phyloP scores from a whole-genome alignment of 139 green algal genomes.

The Chara braunii region DNA sequence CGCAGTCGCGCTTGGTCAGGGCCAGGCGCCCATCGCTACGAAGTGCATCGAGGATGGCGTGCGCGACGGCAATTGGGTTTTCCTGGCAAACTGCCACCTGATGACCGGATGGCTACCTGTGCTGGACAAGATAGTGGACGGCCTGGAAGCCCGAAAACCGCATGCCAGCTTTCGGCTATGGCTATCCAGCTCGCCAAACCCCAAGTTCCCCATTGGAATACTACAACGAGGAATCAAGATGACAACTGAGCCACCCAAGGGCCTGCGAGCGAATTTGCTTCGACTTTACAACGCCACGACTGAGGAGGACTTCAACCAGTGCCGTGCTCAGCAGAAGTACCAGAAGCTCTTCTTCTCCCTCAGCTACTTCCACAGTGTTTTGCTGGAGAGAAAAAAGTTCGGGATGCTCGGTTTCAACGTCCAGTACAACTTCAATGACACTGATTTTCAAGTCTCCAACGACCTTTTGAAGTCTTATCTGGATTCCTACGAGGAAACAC shows the following conservation, averaged over 20 bases:
- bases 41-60: conserved; percentile 68
- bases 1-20: conserved; percentile 67
- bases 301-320: conserved; percentile 61
- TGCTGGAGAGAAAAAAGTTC: conserved; percentile 82
- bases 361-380: conserved; percentile 75
- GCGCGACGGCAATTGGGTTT: conserved; percentile 70
- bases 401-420: conserved; percentile 80
- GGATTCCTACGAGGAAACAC: conserved; percentile 69
- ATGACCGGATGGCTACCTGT: conserved; percentile 77
- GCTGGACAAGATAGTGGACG: conserved; percentile 75
- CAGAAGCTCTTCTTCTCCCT: conserved; percentile 78
- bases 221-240: conserved; percentile 70
- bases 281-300: conserved; percentile 67
- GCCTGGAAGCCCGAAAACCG: conserved; percentile 51
- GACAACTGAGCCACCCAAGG: conserved; percentile 82
- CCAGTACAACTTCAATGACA: conserved; percentile 88
- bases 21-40: conserved; percentile 62
- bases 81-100: conserved; percentile 84
- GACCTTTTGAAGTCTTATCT: conserved; percentile 59
- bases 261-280: conserved; percentile 73
- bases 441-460: conserved; percentile 57
- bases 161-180: conserved; percentile 76
- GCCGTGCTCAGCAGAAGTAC: conserved; percentile 57
- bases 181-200: conserved; percentile 65
- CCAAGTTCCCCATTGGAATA: conserved; percentile 72